These are phyloP conservation scores for Paramecium sonneborni DNA, from an alignment of 73 alveolate species.

Conservation along the genomic window DNA sequence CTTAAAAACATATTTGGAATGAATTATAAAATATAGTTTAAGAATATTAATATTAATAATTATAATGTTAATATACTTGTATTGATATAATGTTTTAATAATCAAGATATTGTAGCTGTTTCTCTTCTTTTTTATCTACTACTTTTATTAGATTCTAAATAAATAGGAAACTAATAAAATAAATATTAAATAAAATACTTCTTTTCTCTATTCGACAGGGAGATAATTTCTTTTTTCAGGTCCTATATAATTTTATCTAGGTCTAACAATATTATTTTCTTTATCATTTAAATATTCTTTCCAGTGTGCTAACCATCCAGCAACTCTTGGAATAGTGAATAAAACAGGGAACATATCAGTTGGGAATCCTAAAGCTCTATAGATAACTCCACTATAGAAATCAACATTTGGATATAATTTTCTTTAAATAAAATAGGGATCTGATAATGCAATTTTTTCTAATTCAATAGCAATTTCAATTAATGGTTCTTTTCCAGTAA, in stretches of 20 bases:
- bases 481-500: slow-evolving; percentile 89
- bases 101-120: slow-evolving; percentile 34
- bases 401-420: slow-evolving; percentile 85
- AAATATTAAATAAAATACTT: slow-evolving; percentile 13
- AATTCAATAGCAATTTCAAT: slow-evolving; percentile 90
- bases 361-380: slow-evolving; percentile 88
- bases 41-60: no score
- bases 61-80: no score
- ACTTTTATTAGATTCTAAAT: slow-evolving; percentile 49
- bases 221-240: slow-evolving; percentile 78
- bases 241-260: slow-evolving; percentile 83
- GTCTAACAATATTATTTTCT: slow-evolving; percentile 82
- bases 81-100: not conserved
- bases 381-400: slow-evolving; percentile 84
- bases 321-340: slow-evolving; percentile 84
- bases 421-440: slow-evolving; percentile 76
- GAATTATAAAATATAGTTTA: not conserved
- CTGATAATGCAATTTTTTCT: slow-evolving; percentile 82
- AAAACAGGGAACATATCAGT: slow-evolving; percentile 85
- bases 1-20: not conserved
- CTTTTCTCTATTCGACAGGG: slow-evolving; percentile 72
- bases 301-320: slow-evolving; percentile 90
- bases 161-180: slow-evolving; percentile 8
- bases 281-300: slow-evolving; percentile 81
- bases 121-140: slow-evolving; percentile 61